phyloP scores from a whole-genome alignment of 106 monocot species.

The Acanthochlamys bracteata region DNA sequence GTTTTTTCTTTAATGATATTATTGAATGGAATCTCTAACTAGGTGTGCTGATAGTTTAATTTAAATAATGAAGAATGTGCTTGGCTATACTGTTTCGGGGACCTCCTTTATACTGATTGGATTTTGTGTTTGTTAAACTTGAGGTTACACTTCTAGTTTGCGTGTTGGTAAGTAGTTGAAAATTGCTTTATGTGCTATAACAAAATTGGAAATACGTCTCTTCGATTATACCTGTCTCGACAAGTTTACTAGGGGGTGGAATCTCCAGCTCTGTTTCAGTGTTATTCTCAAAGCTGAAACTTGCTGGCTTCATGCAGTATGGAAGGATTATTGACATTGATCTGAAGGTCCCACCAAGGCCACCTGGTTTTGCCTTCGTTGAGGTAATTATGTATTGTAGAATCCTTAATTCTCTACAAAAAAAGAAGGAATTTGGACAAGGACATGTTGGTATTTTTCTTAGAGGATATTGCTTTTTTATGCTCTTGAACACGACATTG shows the following conservation, averaged over 20 bases:
- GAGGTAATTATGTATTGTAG: conserved; percentile 44
- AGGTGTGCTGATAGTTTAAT: too few relatives aligned
- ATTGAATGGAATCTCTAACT: too few relatives aligned
- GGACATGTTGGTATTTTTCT: neutral
- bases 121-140: too few relatives aligned
- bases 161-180: too few relatives aligned
- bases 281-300: neutral
- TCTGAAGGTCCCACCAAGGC: conserved; percentile 90
- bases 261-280: neutral
- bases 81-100: too few relatives aligned
- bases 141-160: too few relatives aligned
- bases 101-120: too few relatives aligned
- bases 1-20: neutral
- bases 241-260: neutral
- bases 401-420: neutral
- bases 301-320: conserved; percentile 42
- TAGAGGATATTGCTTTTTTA: neutral
- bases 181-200: too few relatives aligned
- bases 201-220: too few relatives aligned
- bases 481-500: too few relatives aligned
- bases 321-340: conserved; percentile 81
- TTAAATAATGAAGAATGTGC: too few relatives aligned
- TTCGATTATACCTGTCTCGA: too few relatives aligned
- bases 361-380: conserved; percentile 92
- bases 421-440: neutral